Percentiles rank a stretch among this genome's conserved stretches.
phyloP scores from a whole-genome alignment of 768 basidiomycete genomes.

The Trametes sanguinea region DNA sequence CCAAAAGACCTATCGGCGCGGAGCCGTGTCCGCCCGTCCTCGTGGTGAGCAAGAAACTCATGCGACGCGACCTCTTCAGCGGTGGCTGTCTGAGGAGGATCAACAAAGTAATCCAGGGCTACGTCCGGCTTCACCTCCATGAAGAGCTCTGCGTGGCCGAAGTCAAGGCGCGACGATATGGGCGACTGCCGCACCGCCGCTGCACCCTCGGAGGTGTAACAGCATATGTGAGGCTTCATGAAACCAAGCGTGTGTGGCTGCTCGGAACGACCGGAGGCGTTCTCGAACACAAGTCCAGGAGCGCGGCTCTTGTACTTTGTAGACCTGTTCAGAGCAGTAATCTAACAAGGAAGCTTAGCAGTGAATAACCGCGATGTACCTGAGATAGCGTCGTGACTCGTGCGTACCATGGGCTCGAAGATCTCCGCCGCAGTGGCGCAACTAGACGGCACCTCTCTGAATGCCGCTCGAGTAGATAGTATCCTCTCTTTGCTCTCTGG shows the following conservation, averaged over 20 bases:
- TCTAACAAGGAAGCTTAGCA: background rate
- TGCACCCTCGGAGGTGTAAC: background rate
- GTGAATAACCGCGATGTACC: background rate
- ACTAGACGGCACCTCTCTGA: background rate
- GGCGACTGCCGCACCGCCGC: background rate
- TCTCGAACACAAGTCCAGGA: background rate
- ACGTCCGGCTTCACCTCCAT: slow-evolving; percentile 11
- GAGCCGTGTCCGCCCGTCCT: background rate
- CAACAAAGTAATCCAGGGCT: background rate
- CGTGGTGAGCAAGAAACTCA: background rate
- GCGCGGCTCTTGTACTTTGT: background rate
- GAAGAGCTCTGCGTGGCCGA: slow-evolving; percentile 16
- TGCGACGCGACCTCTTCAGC: background rate
- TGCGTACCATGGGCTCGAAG: background rate
- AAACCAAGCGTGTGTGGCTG: background rate
- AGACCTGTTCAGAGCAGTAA: background rate
- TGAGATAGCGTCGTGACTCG: background rate
- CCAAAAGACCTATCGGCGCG: background rate
- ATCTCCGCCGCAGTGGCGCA: background rate
- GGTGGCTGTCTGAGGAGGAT: background rate
- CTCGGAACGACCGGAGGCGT: background rate
- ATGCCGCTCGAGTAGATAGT: background rate
- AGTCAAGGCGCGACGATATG: background rate
- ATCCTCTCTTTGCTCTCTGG: background rate
- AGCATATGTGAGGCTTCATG: slow-evolving; percentile 8